phyloP scores from a whole-genome alignment of 768 basidiomycete species.

The Boletus speciosus region DNA sequence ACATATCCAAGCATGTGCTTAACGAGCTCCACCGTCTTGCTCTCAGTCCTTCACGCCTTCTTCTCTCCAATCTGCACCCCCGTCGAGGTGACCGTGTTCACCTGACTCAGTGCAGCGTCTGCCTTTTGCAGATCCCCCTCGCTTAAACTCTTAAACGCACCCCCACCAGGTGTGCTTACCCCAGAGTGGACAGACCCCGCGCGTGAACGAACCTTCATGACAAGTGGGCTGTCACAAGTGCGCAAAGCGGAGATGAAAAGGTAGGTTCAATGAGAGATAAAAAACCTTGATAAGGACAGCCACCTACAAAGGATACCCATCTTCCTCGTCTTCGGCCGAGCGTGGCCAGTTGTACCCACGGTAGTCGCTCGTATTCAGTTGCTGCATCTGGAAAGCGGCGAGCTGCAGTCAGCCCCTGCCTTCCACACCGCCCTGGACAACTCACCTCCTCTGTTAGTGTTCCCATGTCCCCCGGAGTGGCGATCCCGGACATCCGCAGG shows the following conservation, averaged over 20 bases:
- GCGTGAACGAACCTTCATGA: slow-evolving; percentile 86
- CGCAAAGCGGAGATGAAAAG: slow-evolving; percentile 6
- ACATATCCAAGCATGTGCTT: slow-evolving; percentile 13
- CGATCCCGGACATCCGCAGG: slow-evolving; percentile 65
- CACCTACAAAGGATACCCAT: slow-evolving; percentile 83
- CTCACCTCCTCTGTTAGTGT: slow-evolving; percentile 82
- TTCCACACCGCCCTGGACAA: slow-evolving; percentile 2
- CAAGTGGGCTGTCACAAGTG: slow-evolving; percentile 60
- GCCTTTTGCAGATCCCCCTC: slow-evolving; percentile 86
- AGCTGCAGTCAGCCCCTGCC: not conserved
- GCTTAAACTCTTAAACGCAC: slow-evolving; percentile 71
- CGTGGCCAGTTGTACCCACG: slow-evolving; percentile 56
- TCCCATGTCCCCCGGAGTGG: slow-evolving; percentile 92
- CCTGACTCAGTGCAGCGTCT: slow-evolving; percentile 79
- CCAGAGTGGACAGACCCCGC: slow-evolving; percentile 71
- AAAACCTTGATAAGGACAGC: slow-evolving; percentile 14
- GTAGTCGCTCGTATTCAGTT: slow-evolving; percentile 83
- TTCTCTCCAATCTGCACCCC: not conserved
- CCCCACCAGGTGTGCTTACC: slow-evolving; percentile 86
- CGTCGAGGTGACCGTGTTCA: slow-evolving; percentile 26
- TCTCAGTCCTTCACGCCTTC: not conserved
- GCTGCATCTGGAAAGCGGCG: slow-evolving; percentile 64
- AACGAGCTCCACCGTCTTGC: not conserved
- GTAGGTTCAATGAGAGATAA: not conserved
- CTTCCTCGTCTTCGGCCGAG: slow-evolving; percentile 76